Conservation (phyloP, 2,329 filamentous ascomycete species). For the Ophiocordyceps camponoti-leonardi region DNA sequence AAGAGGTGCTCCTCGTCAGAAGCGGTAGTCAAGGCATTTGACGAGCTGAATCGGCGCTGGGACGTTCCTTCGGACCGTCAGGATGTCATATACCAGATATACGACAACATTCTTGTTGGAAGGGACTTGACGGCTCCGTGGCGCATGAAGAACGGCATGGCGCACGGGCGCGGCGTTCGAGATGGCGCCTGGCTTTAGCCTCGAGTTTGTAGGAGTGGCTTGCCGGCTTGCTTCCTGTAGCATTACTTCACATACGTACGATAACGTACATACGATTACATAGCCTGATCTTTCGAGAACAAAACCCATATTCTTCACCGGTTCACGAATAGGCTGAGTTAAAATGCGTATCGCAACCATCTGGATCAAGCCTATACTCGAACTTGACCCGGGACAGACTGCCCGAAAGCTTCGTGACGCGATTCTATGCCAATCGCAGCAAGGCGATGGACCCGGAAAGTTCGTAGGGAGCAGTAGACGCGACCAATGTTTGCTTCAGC, state of each 20-base stretch:
- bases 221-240: background rate
- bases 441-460: too few species aligned
- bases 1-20: slow-evolving; percentile 36
- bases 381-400: too few species aligned
- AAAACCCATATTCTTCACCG: too few species aligned
- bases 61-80: slow-evolving; percentile 20
- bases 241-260: background rate
- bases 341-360: too few species aligned
- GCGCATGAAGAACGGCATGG: slow-evolving; percentile 9
- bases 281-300: too few species aligned
- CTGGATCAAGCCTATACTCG: too few species aligned
- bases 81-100: slow-evolving; percentile 28
- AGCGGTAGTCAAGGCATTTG: slow-evolving; percentile 36
- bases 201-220: slow-evolving; percentile 7
- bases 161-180: slow-evolving; percentile 9
- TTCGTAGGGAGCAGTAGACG: background rate
- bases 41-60: slow-evolving; percentile 30
- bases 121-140: slow-evolving; percentile 12
- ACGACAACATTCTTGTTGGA: slow-evolving; percentile 22
- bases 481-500: background rate
- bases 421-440: too few species aligned
- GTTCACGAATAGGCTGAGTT: too few species aligned
- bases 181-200: slow-evolving; percentile 12
- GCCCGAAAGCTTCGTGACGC: too few species aligned
- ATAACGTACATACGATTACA: too few species aligned